These are phyloP conservation scores for Thalassiosira profunda DNA, from an alignment of 108 stramenopile species.

Conservation along the genomic window DNA sequence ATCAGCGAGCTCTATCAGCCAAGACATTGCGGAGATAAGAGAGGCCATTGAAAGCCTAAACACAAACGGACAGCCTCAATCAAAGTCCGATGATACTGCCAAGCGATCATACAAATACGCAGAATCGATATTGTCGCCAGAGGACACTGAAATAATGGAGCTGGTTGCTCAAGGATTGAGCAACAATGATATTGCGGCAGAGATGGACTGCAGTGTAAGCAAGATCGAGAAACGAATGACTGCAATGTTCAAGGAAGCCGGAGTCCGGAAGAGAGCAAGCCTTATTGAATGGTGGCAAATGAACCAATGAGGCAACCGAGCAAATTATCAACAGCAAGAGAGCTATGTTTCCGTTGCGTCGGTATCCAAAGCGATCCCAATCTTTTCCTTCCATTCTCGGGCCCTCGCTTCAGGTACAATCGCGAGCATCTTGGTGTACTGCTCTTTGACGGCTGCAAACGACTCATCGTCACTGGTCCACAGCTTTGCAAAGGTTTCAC, in stretches of 20 bases:
- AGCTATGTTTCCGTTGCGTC: background rate
- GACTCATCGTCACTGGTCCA: constrained; percentile 52
- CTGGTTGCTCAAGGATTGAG: constrained; percentile 63
- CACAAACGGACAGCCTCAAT: too few species aligned
- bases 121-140: constrained; percentile 29
- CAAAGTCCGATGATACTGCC: too few species aligned
- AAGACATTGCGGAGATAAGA: too few species aligned
- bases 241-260: constrained; percentile 70
- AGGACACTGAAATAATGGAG: constrained; percentile 61
- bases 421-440: constrained; percentile 71
- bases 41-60: too few species aligned
- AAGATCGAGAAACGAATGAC: constrained; percentile 66
- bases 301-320: too few species aligned
- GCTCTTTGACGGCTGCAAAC: constrained; percentile 59
- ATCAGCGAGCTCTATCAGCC: too few species aligned
- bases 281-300: constrained; percentile 73
- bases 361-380: constrained; percentile 40
- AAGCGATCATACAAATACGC: too few species aligned
- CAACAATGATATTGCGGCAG: constrained; percentile 73
- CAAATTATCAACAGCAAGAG: background rate
- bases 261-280: constrained; percentile 64
- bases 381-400: constrained; percentile 63
- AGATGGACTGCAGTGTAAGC: constrained; percentile 36
- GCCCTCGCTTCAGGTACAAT: constrained; percentile 57
- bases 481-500: constrained; percentile 49